Base-by-base conservation (phyloP, 768 basidiomycete genomes). In the Boletus tomentosulus region DNA sequence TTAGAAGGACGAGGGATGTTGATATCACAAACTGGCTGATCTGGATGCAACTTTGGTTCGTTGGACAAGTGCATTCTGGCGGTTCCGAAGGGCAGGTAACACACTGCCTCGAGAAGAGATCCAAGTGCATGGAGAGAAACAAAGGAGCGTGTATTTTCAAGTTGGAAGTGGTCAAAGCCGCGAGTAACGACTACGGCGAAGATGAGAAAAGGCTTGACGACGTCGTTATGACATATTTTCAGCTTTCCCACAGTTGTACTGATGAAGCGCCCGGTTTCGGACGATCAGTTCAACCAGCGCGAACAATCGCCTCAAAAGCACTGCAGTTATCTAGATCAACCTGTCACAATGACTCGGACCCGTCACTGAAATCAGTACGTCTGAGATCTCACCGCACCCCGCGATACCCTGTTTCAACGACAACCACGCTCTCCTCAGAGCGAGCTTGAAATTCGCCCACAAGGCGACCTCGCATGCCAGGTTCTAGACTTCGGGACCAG, bases 1-100 rank as follows among this genome's bases (percentile, higher is more conserved):
- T 48, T 35, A 46, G 46, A 37, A 41, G 25, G 24, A 53, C 19
- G n/a, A 42, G 46, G 22, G n/a, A 27, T 25, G 27, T 13, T 34
- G 39, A 42, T 28, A 30, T 16, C 3, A 73, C 77, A 31, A 37
- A 86, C 89, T 80, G 79, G 65, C 75, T 78, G 54, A 82, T 84
- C 56, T 77, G 75, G 54, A 84, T 63, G 66, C 89, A 91, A 16
- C 73, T 72, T 70, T 89, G 71, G 65, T 75, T 72, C 9, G 78
- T 56, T 37, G 69, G 60, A 60, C 87, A 90, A 53, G 73, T 74
- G 71, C 87, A 89, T 33, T 73, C 54, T 1, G 69, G 74, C 0
- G 75, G 71, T 41, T 78, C 75, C 19, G 73, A 60, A 15, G 77
- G 73, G 64, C 86, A 87, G 39, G 68, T 50, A 35, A 82, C 73